A percentile compares a stretch with the other conserved stretches of the same genome.
phyloP scores from a whole-genome alignment of 2,329 filamentous ascomycete genomes.

The Penicillium hordei region DNA sequence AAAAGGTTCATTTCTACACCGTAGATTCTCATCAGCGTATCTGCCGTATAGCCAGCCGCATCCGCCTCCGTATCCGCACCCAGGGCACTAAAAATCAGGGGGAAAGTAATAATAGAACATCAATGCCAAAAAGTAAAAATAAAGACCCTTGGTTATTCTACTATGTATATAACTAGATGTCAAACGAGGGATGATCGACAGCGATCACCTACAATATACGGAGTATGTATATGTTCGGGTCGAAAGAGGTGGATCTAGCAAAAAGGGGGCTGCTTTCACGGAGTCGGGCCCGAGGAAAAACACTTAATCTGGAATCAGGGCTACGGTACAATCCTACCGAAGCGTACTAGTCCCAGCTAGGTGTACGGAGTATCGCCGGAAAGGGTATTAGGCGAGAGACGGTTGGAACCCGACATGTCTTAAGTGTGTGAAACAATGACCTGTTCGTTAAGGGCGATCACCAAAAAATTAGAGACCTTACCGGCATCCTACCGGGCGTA shows the following conservation, averaged over 20 bases:
- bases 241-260: conserved; percentile 1
- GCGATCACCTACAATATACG: conserved; percentile 5
- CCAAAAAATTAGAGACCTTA: background rate
- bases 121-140: conserved; percentile 1
- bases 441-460: conserved; percentile 13
- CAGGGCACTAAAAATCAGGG: conserved; percentile 5
- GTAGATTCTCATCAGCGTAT: background rate
- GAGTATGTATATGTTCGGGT: background rate
- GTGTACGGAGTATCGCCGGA: background rate
- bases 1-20: background rate
- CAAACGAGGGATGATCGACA: conserved; percentile 15
- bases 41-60: background rate
- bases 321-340: background rate
- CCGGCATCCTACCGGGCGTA: conserved; percentile 3
- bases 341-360: background rate
- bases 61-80: background rate
- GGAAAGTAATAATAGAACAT: conserved; percentile 4
- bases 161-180: conserved; percentile 12
- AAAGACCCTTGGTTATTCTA: conserved; percentile 4
- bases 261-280: background rate
- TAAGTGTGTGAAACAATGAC: conserved; percentile 23
- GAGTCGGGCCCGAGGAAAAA: background rate
- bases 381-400: background rate
- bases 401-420: conserved; percentile 2
- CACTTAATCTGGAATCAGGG: background rate